These are phyloP conservation scores for Arxiozyma bovina DNA, from an alignment of 1,139 yeast species.

Conservation along the genomic window DNA sequence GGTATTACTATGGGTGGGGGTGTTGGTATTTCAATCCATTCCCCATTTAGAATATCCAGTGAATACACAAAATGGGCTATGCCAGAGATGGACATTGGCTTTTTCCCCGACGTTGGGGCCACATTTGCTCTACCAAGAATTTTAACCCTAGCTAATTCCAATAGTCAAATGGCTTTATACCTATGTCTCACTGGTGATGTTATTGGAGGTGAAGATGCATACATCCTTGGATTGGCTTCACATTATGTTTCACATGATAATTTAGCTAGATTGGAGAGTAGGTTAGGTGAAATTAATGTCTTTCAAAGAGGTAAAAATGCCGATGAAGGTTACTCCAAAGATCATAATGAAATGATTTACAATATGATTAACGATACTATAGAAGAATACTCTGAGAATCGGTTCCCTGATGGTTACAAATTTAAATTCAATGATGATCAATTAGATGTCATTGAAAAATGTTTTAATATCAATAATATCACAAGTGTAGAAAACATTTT, in stretches of 20 bases:
- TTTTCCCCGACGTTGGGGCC: slow-evolving; percentile 94
- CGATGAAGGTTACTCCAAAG: not conserved
- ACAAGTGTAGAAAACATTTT: slow-evolving; percentile 55
- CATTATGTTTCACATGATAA: slow-evolving; percentile 71
- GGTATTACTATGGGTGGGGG: slow-evolving; percentile 99
- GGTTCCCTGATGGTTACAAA: slow-evolving; percentile 55
- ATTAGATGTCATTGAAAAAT: slow-evolving; percentile 54
- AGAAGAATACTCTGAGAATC: slow-evolving; percentile 60
- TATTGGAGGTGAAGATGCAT: slow-evolving; percentile 68
- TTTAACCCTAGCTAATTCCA: slow-evolving; percentile 34
- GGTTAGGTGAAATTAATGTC: slow-evolving; percentile 44
- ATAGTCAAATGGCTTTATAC: slow-evolving; percentile 76
- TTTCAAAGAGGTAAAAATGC: slow-evolving; percentile 3
- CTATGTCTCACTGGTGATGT: slow-evolving; percentile 80
- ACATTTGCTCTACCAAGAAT: slow-evolving; percentile 79
- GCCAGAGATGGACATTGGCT: slow-evolving; percentile 98
- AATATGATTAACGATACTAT: slow-evolving; percentile 57
- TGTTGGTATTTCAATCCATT: slow-evolving; percentile 83
- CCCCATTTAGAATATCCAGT: slow-evolving; percentile 89
- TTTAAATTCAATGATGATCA: slow-evolving; percentile 52
- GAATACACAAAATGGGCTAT: slow-evolving; percentile 86
- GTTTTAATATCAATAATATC: slow-evolving; percentile 44
- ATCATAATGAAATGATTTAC: slow-evolving; percentile 11
- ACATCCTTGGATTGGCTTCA: slow-evolving; percentile 79
- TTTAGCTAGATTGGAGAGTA: slow-evolving; percentile 50